A percentile compares a stretch with the other conserved stretches of the same genome.
Conservation (phyloP, 2,329 filamentous ascomycete genomes). For the Fusarium denticulatum region DNA sequence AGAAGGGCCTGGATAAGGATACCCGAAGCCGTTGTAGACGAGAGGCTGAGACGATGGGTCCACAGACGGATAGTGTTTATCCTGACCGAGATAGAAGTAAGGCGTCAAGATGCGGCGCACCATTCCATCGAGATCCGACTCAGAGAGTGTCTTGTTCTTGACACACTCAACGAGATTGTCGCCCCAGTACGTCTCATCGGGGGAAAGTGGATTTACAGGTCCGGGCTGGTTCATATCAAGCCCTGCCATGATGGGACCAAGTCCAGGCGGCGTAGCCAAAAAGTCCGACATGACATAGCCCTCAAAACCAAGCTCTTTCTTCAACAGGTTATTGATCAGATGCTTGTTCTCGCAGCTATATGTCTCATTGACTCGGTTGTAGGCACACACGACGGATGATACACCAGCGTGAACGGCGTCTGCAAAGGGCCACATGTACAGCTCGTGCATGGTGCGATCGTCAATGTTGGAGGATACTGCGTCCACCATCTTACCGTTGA, state of each 20-base stretch:
- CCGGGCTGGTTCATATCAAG: conserved; percentile 78
- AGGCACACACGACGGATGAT: conserved; percentile 69
- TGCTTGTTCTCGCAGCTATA: conserved; percentile 84
- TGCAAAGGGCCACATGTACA: conserved; percentile 51
- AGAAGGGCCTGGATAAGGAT: conserved; percentile 55
- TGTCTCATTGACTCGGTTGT: conserved; percentile 83
- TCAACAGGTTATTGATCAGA: conserved; percentile 75
- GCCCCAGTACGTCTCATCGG: background rate
- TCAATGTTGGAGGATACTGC: conserved; percentile 59
- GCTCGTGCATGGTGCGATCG: conserved; percentile 68
- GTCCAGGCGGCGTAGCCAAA: conserved; percentile 72
- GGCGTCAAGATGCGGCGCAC: conserved; percentile 2
- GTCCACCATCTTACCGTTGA: conserved; percentile 39
- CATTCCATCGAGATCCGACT: background rate
- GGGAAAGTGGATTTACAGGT: conserved; percentile 47
- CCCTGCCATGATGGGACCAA: conserved; percentile 70
- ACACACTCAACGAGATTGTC: background rate
- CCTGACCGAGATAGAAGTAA: conserved; percentile 6
- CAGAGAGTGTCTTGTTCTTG: background rate
- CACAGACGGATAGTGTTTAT: background rate
- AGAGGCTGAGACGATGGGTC: background rate
- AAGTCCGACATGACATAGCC: conserved; percentile 77
- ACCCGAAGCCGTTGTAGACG: background rate
- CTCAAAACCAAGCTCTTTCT: conserved; percentile 67
- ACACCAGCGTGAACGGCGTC: conserved; percentile 46